A percentile compares a stretch with the other conserved stretches of the same genome.
These are phyloP conservation scores for Podila verticillata DNA, from an alignment of 192 early-diverging fungal species.

Conservation along the genomic window DNA sequence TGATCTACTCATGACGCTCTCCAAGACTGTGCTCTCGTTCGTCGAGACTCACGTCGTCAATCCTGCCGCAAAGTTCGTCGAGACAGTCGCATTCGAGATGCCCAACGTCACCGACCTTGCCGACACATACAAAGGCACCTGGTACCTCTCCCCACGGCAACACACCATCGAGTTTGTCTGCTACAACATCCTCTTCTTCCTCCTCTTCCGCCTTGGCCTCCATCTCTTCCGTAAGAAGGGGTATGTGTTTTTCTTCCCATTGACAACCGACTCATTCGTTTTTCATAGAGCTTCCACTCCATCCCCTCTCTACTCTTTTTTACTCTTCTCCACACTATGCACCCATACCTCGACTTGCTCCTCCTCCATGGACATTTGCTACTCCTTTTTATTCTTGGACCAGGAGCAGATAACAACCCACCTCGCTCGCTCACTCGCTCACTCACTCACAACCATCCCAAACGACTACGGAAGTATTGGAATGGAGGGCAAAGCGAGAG, in stretches of 20 bases:
- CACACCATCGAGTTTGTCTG: slow-evolving; percentile 52
- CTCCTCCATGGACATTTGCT: no score
- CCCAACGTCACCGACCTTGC: slow-evolving; percentile 43
- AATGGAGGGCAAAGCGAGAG: no score
- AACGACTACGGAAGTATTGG: no score
- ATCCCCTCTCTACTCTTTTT: no score
- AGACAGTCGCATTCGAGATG: slow-evolving; percentile 39
- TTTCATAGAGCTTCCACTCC: no score
- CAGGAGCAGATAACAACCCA: no score
- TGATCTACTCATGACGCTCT: slow-evolving; percentile 21
- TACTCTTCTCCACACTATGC: no score
- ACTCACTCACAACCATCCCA: no score
- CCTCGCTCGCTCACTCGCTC: no score
- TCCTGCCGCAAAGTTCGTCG: slow-evolving; percentile 42
- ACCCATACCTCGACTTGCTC: no score
- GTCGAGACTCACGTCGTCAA: slow-evolving; percentile 33
- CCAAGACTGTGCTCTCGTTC: slow-evolving; percentile 19
- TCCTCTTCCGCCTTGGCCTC: slow-evolving; percentile 28
- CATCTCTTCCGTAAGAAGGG: slow-evolving; percentile 49
- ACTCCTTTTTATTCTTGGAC: no score
- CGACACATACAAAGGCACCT: slow-evolving; percentile 51
- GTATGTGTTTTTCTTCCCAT: slow-evolving; percentile 7
- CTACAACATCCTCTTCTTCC: slow-evolving; percentile 49
- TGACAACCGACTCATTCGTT: background rate
- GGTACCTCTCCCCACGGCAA: slow-evolving; percentile 48